Conservation (phyloP, 805 yeast species). For the Aciculoconidium aculeatum region DNA sequence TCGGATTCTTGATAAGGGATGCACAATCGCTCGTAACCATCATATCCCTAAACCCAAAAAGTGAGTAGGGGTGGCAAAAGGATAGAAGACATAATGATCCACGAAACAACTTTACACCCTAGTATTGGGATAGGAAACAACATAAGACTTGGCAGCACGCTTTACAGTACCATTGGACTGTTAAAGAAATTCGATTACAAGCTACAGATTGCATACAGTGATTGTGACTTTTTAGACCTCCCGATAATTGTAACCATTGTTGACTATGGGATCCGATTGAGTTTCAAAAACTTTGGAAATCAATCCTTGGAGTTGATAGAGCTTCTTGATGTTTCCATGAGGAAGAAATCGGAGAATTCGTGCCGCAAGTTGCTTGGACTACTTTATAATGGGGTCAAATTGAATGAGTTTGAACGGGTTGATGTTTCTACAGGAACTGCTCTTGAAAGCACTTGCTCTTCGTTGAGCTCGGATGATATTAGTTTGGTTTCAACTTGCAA, state of each 20-base stretch:
- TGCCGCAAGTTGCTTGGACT: conserved; percentile 12
- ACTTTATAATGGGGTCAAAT: conserved; percentile 25
- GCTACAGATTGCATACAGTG: conserved; percentile 26
- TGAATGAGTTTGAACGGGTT: conserved; percentile 20
- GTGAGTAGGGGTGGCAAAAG: no score
- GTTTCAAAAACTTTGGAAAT: conserved; percentile 7
- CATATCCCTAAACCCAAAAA: neutral
- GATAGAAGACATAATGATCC: conserved; percentile 5
- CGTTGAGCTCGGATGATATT: conserved; percentile 5
- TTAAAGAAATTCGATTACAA: conserved; percentile 22
- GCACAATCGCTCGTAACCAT: neutral
- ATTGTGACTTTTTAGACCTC: conserved; percentile 20
- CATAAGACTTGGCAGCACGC: conserved; percentile 23
- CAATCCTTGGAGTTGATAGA: conserved; percentile 11
- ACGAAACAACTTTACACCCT: conserved; percentile 17
- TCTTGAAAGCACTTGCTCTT: conserved; percentile 5
- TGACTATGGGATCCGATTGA: conserved; percentile 11
- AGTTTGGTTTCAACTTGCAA: conserved; percentile 3
- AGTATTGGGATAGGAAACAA: conserved; percentile 31
- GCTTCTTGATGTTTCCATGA: conserved; percentile 6
- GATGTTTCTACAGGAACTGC: conserved; percentile 7
- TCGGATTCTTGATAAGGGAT: neutral
- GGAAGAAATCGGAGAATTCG: conserved; percentile 1
- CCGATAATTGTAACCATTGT: conserved; percentile 29
- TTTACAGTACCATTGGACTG: conserved; percentile 22